A percentile compares a stretch with the other conserved stretches of the same genome.
Conservation (phyloP, 441 rosid genomes). For the Syzygium syzygioides region DNA sequence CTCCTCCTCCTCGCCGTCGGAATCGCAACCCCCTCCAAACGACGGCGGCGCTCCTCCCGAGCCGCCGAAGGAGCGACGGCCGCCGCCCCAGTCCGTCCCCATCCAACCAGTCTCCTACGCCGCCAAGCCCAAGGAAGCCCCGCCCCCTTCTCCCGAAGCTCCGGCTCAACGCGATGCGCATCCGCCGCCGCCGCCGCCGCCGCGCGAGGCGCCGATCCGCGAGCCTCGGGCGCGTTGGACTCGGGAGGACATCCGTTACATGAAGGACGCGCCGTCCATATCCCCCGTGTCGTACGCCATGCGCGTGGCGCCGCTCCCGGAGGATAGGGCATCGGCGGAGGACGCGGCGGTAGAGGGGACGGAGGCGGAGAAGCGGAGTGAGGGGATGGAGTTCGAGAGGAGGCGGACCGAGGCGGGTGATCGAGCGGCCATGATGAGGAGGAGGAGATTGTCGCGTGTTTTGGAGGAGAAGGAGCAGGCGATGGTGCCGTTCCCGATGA, state of each 20-base stretch:
- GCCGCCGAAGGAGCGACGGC: neutral
- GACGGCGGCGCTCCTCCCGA: neutral
- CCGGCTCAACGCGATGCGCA: conserved; percentile 2
- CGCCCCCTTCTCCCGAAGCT: conserved; percentile 7
- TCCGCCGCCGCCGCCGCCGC: conserved; percentile 3
- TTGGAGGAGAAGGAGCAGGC: conserved; percentile 34
- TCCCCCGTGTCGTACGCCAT: conserved; percentile 65
- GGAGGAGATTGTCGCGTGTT: conserved; percentile 23
- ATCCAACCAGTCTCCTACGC: conserved; percentile 66
- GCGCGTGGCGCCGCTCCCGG: conserved; percentile 86
- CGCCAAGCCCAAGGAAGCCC: conserved; percentile 36
- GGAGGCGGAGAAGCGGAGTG: neutral
- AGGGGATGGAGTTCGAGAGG: conserved; percentile 39
- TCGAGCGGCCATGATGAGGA: conserved; percentile 14
- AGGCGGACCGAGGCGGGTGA: conserved; percentile 28
- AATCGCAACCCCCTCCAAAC: conserved; percentile 1
- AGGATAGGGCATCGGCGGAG: conserved; percentile 27
- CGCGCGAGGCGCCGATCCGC: neutral
- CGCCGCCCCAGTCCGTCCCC: conserved; percentile 11
- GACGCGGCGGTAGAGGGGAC: neutral
- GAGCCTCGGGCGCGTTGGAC: conserved; percentile 36
- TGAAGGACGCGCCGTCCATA: conserved; percentile 48
- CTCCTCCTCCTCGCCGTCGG: conserved; percentile 17
- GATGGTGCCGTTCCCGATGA: conserved; percentile 52
- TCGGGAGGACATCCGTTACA: conserved; percentile 71